Evolutionary conservation across 2,329 filamentous ascomycete species (phyloP), one percentile per base, ranked within the genome.

Genomic region (Apiospora phragmitis): DNA sequence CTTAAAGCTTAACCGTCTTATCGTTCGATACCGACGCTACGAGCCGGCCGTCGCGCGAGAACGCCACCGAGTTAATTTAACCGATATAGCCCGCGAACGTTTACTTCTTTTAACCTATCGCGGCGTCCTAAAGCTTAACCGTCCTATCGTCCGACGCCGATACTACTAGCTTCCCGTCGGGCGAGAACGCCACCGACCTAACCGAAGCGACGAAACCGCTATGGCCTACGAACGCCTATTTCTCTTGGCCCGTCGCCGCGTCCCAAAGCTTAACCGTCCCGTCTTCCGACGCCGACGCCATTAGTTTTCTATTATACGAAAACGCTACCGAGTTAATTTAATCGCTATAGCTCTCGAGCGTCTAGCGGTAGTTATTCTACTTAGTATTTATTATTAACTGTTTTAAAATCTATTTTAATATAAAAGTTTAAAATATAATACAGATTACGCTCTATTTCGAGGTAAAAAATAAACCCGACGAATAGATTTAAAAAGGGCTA

Each of bases 401-500:
- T 29, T 38, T 41, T 32, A 9, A 43, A 26, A 80, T 71, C 73
- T 72, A 74, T 16, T 35, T 14, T 24, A 75, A 74, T 4, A 75
- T 71, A 12, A 71, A 29, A 42, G 73, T 66, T 29, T 71, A 8
- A 51, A 75, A 77, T 14, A 24, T 65, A 26, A 49, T 71, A 42
- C 79, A 74, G 35, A 81, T 49, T 41, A 76, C 72, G 68, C 77
- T 80, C 4, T 70, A 67, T 11, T 70, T 38, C 65, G 79, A 80
- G 18, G 77, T 74, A 72, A 83, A 82, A 67, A 74, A 72, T 45
- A 75, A 77, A 35, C 69, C 79, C 65, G 74, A 80, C 67, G 68
- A 78, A 72, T 83, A 83, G 69, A 74, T 51, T 70, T 83, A 80
- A 24, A 77, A 73, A 42, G 79, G 76, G 3, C 77, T 69, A 14